Evolutionary conservation across 2,329 filamentous ascomycete genomes (phyloP).

Genomic region (Penicillium psychrosexuale): DNA sequence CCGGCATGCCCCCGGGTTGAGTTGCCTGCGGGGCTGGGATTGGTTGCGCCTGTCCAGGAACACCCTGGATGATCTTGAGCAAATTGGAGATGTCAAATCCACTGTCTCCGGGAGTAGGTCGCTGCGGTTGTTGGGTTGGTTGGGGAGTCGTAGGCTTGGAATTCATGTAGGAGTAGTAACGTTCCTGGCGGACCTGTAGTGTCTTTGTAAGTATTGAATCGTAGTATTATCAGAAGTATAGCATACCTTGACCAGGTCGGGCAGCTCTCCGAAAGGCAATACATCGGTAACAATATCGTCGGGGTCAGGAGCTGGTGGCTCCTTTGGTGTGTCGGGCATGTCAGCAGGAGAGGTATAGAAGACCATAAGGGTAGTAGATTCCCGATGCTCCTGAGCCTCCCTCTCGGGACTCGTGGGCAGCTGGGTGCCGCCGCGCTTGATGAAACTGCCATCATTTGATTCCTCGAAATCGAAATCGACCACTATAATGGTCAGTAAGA

Average conservation of each 20-base stretch:
- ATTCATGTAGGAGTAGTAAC: conserved; percentile 39
- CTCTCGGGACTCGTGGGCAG: conserved; percentile 42
- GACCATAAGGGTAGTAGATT: conserved; percentile 48
- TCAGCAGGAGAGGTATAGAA: conserved; percentile 47
- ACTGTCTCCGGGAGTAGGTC: conserved; percentile 19
- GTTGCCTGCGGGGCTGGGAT: conserved; percentile 29
- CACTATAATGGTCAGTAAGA: conserved; percentile 25
- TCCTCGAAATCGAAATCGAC: conserved; percentile 42
- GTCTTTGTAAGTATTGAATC: conserved; percentile 9
- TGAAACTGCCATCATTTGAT: conserved; percentile 33
- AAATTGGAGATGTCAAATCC: conserved; percentile 41
- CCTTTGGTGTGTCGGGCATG: conserved; percentile 47
- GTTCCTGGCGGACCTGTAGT: conserved; percentile 40
- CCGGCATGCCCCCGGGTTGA: conserved; percentile 26
- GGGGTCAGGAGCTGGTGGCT: conserved; percentile 40
- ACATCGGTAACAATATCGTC: conserved; percentile 38
- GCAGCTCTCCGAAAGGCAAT: conserved; percentile 43
- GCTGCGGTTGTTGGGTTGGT: conserved; percentile 23
- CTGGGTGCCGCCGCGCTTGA: conserved; percentile 44
- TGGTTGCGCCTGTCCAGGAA: conserved; percentile 30
- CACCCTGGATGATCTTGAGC: conserved; percentile 41
- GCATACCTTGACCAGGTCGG: conserved; percentile 41
- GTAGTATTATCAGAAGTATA: not conserved
- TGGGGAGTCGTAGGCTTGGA: conserved; percentile 28
- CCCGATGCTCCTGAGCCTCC: conserved; percentile 46